Base-by-base conservation (phyloP, 2,329 filamentous ascomycete genomes). In the Chlorencoelia australis region DNA sequence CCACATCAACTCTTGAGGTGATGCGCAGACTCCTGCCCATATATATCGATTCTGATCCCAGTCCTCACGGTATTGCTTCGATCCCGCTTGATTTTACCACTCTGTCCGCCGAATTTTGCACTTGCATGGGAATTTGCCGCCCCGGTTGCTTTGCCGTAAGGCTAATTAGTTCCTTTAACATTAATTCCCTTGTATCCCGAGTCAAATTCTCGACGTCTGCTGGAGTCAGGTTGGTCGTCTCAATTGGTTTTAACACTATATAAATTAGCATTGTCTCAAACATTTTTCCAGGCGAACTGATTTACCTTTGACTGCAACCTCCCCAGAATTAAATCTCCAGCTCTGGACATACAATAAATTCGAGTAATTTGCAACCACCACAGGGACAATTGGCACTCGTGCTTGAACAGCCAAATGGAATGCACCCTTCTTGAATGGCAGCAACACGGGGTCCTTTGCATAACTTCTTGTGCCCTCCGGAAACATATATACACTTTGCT, bases 391-490 rank as follows among this genome's bases (percentile, higher is more conserved):
- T 17, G 88, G 88, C 5, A 95, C 91, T 47, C 86, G 82, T 2
- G 89, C 89, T 67, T 96, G 84, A 14, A 98, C 75, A 30, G 91
- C 91, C 21, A 98, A 71, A 60, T 98, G 89, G 63, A 98, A 98
- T 30, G 89, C 91, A 41, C 91, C 91, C 68, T 98, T 98, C 66
- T 98, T 98, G 71, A 96, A 98, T n/a, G 87, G 84, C 37, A 96
- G 67, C 52, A 98, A 64, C 41, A 71, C 74, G 2, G 91, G 83
- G 37, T 88, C 79, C 51, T 81, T 75, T 39, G 82, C 72, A 64
- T 96, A 94, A 58, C 84, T 93, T 48, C 91, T 75, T 2, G 91
- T 98, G 33, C 91, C 91, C 65, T 98, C 91, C 41, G 83, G 82
- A 61, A 89, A 89, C 64, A 89, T 86, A 65, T 78, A 89, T 50